Percentiles rank a stretch among this genome's conserved stretches.
Evolutionary conservation across 2,329 filamentous ascomycete species (phyloP).

Genomic region (Colletotrichum tabaci): DNA sequence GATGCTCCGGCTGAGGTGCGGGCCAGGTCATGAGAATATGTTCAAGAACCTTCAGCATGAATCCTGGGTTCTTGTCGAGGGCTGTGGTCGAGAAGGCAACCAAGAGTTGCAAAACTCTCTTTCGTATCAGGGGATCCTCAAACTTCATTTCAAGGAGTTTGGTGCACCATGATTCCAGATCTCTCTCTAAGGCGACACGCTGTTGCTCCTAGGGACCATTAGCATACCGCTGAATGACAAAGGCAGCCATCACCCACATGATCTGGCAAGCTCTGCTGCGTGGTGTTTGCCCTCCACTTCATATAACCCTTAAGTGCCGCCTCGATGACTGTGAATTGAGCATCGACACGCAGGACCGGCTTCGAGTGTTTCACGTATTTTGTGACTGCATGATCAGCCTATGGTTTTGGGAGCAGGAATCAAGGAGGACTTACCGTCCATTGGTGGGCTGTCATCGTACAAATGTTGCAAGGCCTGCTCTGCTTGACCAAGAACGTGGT

Average conservation of each 20-base stretch:
- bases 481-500: conserved; percentile 86
- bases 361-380: conserved; percentile 79
- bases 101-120: conserved; percentile 84
- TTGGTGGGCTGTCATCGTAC: conserved; percentile 78
- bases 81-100: conserved; percentile 89
- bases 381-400: conserved; percentile 55
- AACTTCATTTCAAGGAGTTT: conserved; percentile 79
- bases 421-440: conserved; percentile 69
- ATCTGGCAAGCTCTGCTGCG: conserved; percentile 42
- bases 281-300: conserved; percentile 73
- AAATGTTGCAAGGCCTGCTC: conserved; percentile 81
- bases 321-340: conserved; percentile 91
- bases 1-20: conserved; percentile 78
- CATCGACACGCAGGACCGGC: conserved; percentile 85
- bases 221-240: background rate
- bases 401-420: background rate
- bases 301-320: conserved; percentile 90
- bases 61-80: conserved; percentile 81
- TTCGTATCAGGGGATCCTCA: conserved; percentile 88
- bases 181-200: conserved; percentile 71
- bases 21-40: conserved; percentile 90
- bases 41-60: conserved; percentile 91
- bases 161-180: conserved; percentile 80
- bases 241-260: conserved; percentile 24
- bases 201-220: conserved; percentile 60